Percentiles rank a stretch among this genome's conserved stretches.
phyloP scores from a whole-genome alignment of 768 basidiomycete genomes.

The Mycena amicta region DNA sequence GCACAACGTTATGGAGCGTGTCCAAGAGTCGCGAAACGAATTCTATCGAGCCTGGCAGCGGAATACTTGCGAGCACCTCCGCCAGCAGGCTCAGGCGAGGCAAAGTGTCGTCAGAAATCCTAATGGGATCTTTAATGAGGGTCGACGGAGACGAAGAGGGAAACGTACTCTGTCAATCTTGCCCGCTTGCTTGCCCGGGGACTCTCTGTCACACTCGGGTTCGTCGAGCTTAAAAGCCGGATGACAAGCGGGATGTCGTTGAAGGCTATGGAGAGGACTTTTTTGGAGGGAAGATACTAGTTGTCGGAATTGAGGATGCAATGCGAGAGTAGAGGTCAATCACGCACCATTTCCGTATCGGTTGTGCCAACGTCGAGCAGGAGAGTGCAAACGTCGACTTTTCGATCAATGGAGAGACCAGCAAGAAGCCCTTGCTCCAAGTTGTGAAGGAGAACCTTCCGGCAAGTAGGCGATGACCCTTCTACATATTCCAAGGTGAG shows the following conservation, averaged over 20 bases:
- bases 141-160: no score
- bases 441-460: constrained; percentile 42
- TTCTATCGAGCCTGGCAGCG: constrained; percentile 69
- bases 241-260: constrained; percentile 54
- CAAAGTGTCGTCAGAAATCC: constrained; percentile 39
- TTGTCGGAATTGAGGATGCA: constrained; percentile 1
- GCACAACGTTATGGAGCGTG: constrained; percentile 65
- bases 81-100: constrained; percentile 59
- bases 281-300: constrained; percentile 51
- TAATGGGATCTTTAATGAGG: no score
- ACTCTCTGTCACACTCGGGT: constrained; percentile 42
- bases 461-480: constrained; percentile 46
- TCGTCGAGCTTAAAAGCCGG: constrained; percentile 52
- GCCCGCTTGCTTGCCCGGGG: constrained; percentile 65
- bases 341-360: constrained; percentile 51
- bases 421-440: constrained; percentile 61
- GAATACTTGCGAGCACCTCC: constrained; percentile 69
- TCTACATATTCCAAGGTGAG: no score
- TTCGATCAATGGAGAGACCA: constrained; percentile 52
- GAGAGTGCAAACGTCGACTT: constrained; percentile 54
- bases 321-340: background rate
- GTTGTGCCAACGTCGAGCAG: constrained; percentile 57
- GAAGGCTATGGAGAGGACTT: constrained; percentile 50
- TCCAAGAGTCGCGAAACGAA: constrained; percentile 75
- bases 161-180: constrained; percentile 57